Conservation (phyloP, 169 alveolate species). For the Eimeria acervulina region DNA sequence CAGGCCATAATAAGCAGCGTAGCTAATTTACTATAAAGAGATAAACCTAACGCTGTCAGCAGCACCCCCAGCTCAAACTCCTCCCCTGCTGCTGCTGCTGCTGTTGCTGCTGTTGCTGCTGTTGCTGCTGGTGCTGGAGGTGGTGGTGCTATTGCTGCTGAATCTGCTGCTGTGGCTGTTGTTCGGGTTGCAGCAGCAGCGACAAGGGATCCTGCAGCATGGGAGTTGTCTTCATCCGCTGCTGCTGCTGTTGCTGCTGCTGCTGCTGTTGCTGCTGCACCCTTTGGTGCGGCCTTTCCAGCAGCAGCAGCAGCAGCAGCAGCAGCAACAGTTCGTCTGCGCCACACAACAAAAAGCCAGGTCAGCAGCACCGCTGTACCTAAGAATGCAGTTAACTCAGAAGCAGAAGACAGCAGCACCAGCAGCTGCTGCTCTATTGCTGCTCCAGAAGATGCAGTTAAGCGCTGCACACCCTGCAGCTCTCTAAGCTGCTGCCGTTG, state of each 20-base stretch:
- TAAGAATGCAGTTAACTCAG: constrained; percentile 44
- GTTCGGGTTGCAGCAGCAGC: neutral
- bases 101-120: neutral
- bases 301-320: too few relatives aligned
- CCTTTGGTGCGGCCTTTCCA: neutral
- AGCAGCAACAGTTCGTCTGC: too few relatives aligned
- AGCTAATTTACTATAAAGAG: constrained; percentile 61
- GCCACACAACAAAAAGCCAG: constrained; percentile 19
- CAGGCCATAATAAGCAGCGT: constrained; percentile 54
- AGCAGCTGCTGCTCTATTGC: constrained; percentile 71
- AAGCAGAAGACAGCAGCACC: constrained; percentile 7
- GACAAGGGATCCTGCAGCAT: too few relatives aligned
- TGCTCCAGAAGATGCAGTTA: constrained; percentile 11
- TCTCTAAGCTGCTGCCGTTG: too few relatives aligned
- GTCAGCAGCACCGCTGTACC: constrained; percentile 51
- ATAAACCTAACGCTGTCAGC: constrained; percentile 55
- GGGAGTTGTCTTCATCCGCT: too few relatives aligned
- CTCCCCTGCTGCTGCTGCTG: constrained; percentile 31
- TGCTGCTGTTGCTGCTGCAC: neutral
- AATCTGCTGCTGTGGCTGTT: too few relatives aligned
- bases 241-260: neutral
- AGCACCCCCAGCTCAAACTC: constrained; percentile 56
- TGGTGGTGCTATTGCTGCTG: too few relatives aligned
- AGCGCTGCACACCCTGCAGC: constrained; percentile 14
- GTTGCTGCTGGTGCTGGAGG: neutral